A percentile compares a stretch with the other conserved stretches of the same genome.
Evolutionary conservation across 768 basidiomycete species (phyloP).

Genomic region (Phaeotremella fagi): DNA sequence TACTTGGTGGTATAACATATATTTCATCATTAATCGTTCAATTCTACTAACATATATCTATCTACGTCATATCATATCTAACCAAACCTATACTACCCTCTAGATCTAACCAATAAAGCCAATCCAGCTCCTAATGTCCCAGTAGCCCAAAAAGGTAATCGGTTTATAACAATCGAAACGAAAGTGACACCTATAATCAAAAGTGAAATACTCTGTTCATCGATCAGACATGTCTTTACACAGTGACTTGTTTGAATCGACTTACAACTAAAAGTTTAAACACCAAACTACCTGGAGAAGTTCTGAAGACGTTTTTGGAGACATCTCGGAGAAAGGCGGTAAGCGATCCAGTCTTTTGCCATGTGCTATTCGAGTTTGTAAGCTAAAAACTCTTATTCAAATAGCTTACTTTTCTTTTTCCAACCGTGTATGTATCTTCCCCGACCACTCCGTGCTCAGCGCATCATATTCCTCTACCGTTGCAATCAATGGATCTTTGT

Average conservation of each 20-base stretch:
- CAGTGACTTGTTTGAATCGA: neutral
- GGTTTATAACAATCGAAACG: neutral
- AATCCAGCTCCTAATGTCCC: neutral
- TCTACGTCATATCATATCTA: neutral
- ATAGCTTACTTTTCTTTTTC: neutral
- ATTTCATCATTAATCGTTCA: too few relatives aligned
- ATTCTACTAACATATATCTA: too few relatives aligned
- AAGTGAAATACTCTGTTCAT: neutral
- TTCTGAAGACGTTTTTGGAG: neutral
- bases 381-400: too few relatives aligned
- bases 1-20: too few relatives aligned
- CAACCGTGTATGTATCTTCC: neutral
- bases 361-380: neutral
- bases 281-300: neutral
- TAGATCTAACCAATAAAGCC: neutral
- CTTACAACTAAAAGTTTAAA: neutral
- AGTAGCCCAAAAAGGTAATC: neutral
- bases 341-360: neutral
- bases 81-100: neutral
- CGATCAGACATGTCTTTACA: neutral
- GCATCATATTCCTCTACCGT: neutral
- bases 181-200: neutral
- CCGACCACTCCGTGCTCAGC: neutral
- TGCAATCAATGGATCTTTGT: neutral
- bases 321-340: neutral